A percentile compares a stretch with the other conserved stretches of the same genome.
Evolutionary conservation across 2,329 filamentous ascomycete species (phyloP).

Genomic region (Alternaria sp.): DNA sequence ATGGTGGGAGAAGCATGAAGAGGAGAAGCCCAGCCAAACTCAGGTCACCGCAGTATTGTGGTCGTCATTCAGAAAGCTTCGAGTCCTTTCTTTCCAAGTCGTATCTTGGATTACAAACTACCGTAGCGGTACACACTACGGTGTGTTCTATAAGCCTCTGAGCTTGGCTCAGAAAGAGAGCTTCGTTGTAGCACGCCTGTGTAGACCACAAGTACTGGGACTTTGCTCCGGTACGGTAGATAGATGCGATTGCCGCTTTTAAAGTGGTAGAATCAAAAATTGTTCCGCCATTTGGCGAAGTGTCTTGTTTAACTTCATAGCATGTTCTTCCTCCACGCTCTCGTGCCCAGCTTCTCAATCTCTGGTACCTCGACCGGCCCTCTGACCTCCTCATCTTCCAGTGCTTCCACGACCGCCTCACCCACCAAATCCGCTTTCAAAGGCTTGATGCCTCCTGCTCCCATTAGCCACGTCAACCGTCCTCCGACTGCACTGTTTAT

Average conservation of each 20-base stretch:
- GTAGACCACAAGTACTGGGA: not conserved
- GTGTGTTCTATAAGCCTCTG: not conserved
- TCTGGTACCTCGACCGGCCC: constrained; percentile 80
- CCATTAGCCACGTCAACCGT: constrained; percentile 77
- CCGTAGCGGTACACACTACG: not conserved
- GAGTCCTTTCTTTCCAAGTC: not conserved
- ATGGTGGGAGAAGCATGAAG: not conserved
- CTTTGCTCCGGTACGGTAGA: not conserved
- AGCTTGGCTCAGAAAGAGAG: not conserved
- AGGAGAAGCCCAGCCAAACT: not conserved
- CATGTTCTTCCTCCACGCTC: constrained; percentile 91
- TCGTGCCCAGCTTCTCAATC: constrained; percentile 82
- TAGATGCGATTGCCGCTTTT: not conserved
- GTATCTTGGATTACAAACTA: not conserved
- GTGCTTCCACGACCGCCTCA: constrained; percentile 86
- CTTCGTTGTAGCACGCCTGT: not conserved
- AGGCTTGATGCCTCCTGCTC: constrained; percentile 83
- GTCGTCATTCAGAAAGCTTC: not conserved
- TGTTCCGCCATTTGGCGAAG: not conserved
- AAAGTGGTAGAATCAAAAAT: not conserved
- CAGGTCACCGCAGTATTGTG: not conserved
- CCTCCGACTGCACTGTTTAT: constrained; percentile 82
- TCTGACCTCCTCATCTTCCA: constrained; percentile 74
- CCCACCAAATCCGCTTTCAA: constrained; percentile 87
- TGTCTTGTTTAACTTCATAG: constrained; percentile 58